A percentile compares a stretch with the other conserved stretches of the same genome.
Evolutionary conservation across 805 yeast genomes (phyloP).

Genomic region (Teunomyces panamensis): DNA sequence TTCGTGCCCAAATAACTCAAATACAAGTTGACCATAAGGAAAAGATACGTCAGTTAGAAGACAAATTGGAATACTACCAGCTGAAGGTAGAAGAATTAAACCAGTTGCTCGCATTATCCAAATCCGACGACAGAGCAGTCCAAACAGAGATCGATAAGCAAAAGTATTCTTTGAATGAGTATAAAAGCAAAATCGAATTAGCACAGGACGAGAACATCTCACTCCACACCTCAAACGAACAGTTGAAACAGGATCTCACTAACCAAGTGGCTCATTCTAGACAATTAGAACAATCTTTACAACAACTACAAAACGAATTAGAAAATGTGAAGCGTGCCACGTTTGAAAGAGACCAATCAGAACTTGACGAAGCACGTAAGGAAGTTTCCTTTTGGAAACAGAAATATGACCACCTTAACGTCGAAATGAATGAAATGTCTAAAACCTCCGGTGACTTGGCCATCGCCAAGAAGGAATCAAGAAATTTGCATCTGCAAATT

Average conservation of each 20-base stretch:
- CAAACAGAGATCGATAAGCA: conserved; percentile 1
- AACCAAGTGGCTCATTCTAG: neutral
- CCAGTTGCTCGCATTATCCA: conserved; percentile 1
- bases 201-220: neutral
- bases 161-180: neutral
- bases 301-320: neutral
- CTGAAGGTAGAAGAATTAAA: conserved; percentile 5
- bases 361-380: neutral
- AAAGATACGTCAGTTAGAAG: neutral
- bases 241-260: neutral
- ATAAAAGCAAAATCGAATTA: neutral
- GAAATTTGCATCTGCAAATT: conserved; percentile 1
- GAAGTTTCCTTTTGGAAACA: conserved; percentile 2
- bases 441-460: neutral
- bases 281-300: neutral
- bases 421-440: neutral
- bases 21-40: conserved; percentile 3
- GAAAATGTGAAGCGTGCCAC: neutral
- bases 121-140: conserved; percentile 1
- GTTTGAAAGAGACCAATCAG: neutral
- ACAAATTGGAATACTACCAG: conserved; percentile 4
- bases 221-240: neutral
- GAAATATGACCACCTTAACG: neutral
- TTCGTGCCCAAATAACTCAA: neutral
- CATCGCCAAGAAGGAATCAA: neutral